A percentile compares a stretch with the other conserved stretches of the same genome.
Evolutionary conservation across 129 eudicot genomes (phyloP).

Genomic region (Centella asiatica): DNA sequence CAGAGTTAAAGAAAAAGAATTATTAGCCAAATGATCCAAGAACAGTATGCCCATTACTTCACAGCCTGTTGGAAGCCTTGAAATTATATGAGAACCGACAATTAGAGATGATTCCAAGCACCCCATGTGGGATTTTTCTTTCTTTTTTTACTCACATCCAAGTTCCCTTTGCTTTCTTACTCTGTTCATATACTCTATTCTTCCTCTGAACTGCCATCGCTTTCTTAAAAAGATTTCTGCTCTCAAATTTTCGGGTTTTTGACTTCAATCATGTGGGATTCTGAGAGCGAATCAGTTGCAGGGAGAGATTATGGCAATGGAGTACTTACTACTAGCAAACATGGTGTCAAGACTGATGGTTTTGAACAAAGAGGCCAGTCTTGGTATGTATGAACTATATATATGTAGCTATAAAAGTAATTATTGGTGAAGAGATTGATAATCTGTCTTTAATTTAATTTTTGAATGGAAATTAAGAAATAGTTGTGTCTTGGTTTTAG

Average conservation of each 20-base stretch:
- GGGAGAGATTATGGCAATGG: conserved; percentile 57
- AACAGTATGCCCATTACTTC: conserved; percentile 33
- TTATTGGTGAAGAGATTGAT: neutral
- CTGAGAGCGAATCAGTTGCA: conserved; percentile 52
- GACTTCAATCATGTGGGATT: conserved; percentile 61
- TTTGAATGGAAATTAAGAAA: conserved; percentile 3
- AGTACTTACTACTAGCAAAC: conserved; percentile 32
- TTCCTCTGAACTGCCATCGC: neutral
- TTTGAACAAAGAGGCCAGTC: conserved; percentile 81
- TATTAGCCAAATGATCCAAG: conserved; percentile 10
- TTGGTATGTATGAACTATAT: conserved; percentile 51
- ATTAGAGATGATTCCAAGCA: conserved; percentile 39
- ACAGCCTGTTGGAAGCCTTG: conserved; percentile 43
- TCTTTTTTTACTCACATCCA: conserved; percentile 6
- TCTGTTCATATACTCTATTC: neutral
- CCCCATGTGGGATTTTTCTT: conserved; percentile 42
- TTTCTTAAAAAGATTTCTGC: conserved; percentile 10
- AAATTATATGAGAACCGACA: conserved; percentile 22
- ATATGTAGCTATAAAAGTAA: no score
- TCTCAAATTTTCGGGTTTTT: neutral
- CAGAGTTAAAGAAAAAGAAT: conserved; percentile 1
- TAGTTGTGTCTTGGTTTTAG: no score
- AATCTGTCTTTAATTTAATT: neutral
- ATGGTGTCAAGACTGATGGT: conserved; percentile 48
- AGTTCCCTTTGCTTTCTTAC: neutral